Conservation (phyloP, 169 alveolate species). For the Babesia ovis region DNA sequence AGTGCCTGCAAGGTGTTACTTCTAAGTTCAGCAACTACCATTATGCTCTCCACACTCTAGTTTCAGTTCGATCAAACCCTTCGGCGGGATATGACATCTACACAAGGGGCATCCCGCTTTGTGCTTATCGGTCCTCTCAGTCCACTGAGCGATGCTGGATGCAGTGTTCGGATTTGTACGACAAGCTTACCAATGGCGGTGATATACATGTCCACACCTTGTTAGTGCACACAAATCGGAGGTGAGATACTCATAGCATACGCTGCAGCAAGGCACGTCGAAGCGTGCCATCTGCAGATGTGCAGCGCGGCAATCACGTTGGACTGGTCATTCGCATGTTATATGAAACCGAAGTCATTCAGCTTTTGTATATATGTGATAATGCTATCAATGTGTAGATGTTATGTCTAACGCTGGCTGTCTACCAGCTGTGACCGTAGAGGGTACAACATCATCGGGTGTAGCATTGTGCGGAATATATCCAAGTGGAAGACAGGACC, state of each 20-base stretch:
- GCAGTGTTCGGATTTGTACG: background rate
- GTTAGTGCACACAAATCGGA: slow-evolving; percentile 39
- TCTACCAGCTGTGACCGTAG: too few relatives aligned
- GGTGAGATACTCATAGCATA: slow-evolving; percentile 58
- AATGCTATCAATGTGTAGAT: too few relatives aligned
- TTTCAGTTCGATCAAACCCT: slow-evolving; percentile 30
- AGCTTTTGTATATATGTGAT: background rate
- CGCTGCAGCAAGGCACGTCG: slow-evolving; percentile 66
- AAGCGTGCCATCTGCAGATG: slow-evolving; percentile 34
- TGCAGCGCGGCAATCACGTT: background rate
- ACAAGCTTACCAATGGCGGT: slow-evolving; percentile 43
- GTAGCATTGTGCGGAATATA: too few relatives aligned
- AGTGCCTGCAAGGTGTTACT: background rate
- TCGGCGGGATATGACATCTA: slow-evolving; percentile 13
- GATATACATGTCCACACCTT: slow-evolving; percentile 65
- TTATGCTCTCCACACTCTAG: slow-evolving; percentile 16
- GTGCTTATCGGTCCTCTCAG: background rate
- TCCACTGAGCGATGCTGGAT: slow-evolving; percentile 47
- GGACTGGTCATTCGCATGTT: background rate
- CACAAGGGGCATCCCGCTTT: slow-evolving; percentile 55
- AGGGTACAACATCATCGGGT: too few relatives aligned
- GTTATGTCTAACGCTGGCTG: too few relatives aligned
- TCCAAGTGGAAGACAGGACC: background rate
- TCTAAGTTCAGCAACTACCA: background rate
- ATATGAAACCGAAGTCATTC: background rate